Percentiles rank a stretch among this genome's conserved stretches.
Conservation (phyloP, 108 stramenopile genomes). For the Aureococcus anophagefferens region DNA sequence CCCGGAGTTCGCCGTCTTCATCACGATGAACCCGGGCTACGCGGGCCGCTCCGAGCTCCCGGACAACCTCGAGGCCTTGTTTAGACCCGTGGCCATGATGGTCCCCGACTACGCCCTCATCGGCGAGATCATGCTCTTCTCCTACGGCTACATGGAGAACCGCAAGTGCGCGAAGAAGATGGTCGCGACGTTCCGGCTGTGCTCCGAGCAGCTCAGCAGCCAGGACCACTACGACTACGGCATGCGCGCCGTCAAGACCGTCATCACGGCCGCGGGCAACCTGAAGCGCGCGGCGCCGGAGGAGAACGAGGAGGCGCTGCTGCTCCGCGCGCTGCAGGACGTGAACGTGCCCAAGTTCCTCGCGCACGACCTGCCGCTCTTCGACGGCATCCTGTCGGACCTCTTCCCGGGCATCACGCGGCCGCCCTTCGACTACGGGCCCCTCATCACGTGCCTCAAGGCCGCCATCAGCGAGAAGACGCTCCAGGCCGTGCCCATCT, state of each 20-base stretch:
- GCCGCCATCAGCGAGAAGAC: slow-evolving; percentile 15
- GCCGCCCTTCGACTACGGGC: slow-evolving; percentile 42
- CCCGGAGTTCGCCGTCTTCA: slow-evolving; percentile 53
- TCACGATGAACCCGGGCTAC: slow-evolving; percentile 68
- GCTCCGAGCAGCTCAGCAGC: slow-evolving; percentile 50
- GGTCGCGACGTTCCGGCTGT: slow-evolving; percentile 52
- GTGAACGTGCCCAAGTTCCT: slow-evolving; percentile 58
- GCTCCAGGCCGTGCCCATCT: slow-evolving; percentile 5
- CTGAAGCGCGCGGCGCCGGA: slow-evolving; percentile 26
- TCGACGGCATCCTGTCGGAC: slow-evolving; percentile 48
- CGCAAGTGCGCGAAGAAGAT: slow-evolving; percentile 54
- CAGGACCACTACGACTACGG: slow-evolving; percentile 64
- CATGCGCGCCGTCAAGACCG: slow-evolving; percentile 35
- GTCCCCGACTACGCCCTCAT: slow-evolving; percentile 59
- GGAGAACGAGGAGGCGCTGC: slow-evolving; percentile 41
- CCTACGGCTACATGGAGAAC: slow-evolving; percentile 50
- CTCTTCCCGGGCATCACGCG: slow-evolving; percentile 47
- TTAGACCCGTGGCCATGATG: slow-evolving; percentile 64
- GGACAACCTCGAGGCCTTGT: slow-evolving; percentile 58
- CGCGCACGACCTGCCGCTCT: slow-evolving; percentile 48
- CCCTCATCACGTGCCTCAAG: slow-evolving; percentile 29
- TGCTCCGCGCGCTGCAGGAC: slow-evolving; percentile 49
- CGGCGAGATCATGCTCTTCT: slow-evolving; percentile 62
- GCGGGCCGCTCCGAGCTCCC: slow-evolving; percentile 54
- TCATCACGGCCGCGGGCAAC: slow-evolving; percentile 28